phyloP scores from a whole-genome alignment of 2,329 filamentous ascomycete species.

The Trichoderma polysporum region DNA sequence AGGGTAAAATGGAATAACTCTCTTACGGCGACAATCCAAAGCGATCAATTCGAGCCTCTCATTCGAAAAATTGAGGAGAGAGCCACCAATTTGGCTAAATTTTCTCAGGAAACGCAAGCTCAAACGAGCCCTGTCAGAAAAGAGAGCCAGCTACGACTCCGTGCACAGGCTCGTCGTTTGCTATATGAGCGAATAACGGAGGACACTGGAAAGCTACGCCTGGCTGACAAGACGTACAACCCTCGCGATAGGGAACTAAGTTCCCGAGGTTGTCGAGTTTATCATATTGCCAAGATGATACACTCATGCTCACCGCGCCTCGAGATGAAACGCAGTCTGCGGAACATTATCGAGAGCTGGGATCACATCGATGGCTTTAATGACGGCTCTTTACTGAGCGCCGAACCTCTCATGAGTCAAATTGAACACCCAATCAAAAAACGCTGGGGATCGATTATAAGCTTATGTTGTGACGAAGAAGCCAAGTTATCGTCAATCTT shows the following conservation, averaged over 20 bases:
- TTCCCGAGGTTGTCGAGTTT: background rate
- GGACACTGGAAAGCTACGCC: background rate
- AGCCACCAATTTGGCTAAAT: background rate
- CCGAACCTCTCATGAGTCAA: conserved; percentile 3
- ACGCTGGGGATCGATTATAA: conserved; percentile 13
- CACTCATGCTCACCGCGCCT: background rate
- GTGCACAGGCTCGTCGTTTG: background rate
- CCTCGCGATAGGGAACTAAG: background rate
- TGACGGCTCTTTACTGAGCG: background rate
- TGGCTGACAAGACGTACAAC: background rate
- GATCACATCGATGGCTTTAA: conserved; percentile 1
- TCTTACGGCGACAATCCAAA: conserved; percentile 38
- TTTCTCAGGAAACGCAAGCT: background rate
- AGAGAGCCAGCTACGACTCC: background rate
- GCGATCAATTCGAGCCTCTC: conserved; percentile 30
- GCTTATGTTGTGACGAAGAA: background rate
- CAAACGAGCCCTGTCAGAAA: background rate
- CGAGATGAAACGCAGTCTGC: background rate
- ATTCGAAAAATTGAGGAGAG: background rate
- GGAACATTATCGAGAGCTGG: background rate
- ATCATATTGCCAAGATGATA: background rate
- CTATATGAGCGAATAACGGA: background rate
- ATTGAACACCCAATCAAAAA: conserved; percentile 6
- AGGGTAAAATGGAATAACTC: conserved; percentile 34
- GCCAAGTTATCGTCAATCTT: background rate